A percentile compares a stretch with the other conserved stretches of the same genome.
These are phyloP conservation scores for Sodiomyces alkalinus DNA, from an alignment of 2,329 filamentous ascomycete genomes.

Conservation along the genomic window DNA sequence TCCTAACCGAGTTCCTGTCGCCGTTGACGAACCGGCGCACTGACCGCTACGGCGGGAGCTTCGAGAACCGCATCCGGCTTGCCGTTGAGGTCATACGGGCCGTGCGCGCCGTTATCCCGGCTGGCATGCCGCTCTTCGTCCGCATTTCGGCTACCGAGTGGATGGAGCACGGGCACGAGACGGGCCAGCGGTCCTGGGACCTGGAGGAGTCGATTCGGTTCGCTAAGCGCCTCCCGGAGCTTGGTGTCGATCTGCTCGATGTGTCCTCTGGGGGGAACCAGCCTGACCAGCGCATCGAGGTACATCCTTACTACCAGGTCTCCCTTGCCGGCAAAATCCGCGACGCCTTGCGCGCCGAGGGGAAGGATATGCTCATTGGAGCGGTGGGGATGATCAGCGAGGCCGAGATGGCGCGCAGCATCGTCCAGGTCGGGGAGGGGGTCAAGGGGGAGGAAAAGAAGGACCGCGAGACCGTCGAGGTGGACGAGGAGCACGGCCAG, in stretches of 20 bases:
- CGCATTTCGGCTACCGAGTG: constrained; percentile 49
- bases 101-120: constrained; percentile 35
- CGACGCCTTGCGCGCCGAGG: constrained; percentile 37
- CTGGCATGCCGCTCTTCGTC: constrained; percentile 38
- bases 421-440: constrained; percentile 35
- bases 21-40: constrained; percentile 43
- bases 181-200: constrained; percentile 43
- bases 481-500: constrained; percentile 22
- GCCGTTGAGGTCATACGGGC: constrained; percentile 37
- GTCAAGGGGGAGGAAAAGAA: constrained; percentile 14
- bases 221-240: constrained; percentile 52
- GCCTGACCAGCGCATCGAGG: constrained; percentile 40
- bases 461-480: constrained; percentile 25
- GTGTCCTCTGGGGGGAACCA: constrained; percentile 65
- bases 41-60: constrained; percentile 49
- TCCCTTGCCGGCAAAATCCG: constrained; percentile 60
- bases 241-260: constrained; percentile 72
- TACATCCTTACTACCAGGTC: constrained; percentile 56
- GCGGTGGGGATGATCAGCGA: constrained; percentile 61
- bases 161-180: constrained; percentile 27
- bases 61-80: constrained; percentile 51
- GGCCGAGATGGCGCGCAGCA: constrained; percentile 48
- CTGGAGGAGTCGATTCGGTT: constrained; percentile 52
- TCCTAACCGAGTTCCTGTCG: constrained; percentile 50
- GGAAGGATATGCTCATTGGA: constrained; percentile 45